These are phyloP conservation scores for Tripidium arundinaceum DNA, from an alignment of 202 grass and related monocot species.

Conservation along the genomic window DNA sequence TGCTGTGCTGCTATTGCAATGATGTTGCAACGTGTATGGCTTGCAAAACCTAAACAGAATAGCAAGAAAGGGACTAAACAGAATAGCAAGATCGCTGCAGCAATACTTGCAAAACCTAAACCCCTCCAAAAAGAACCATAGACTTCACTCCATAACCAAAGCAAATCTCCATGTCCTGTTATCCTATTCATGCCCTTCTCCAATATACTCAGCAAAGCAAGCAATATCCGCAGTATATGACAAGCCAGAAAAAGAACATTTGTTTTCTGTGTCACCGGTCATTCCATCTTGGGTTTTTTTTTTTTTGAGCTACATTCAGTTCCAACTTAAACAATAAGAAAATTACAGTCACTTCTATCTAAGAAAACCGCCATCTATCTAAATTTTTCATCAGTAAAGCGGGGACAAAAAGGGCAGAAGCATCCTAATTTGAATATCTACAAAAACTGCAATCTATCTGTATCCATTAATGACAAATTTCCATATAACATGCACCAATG, in stretches of 20 bases:
- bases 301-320: not conserved
- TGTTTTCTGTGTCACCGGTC: not conserved
- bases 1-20: not conserved
- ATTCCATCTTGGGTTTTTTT: not conserved
- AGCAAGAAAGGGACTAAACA: not conserved
- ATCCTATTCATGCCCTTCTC: not conserved
- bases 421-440: not conserved
- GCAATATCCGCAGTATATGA: conserved; percentile 3
- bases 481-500: not conserved
- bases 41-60: not conserved
- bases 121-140: not conserved
- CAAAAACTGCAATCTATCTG: not conserved
- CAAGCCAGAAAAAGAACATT: not conserved
- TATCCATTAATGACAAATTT: not conserved
- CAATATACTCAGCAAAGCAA: not conserved
- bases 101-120: not conserved
- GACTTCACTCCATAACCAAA: not conserved
- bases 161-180: conserved; percentile 5
- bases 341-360: not conserved
- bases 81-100: not conserved
- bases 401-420: not conserved
- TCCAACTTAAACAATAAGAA: conserved; percentile 7
- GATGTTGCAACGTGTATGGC: not conserved
- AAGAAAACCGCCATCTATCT: not conserved
- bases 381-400: not conserved